These are phyloP conservation scores for Geotrichum bryndzae DNA, from an alignment of 1,139 yeast species.

Conservation along the genomic window DNA sequence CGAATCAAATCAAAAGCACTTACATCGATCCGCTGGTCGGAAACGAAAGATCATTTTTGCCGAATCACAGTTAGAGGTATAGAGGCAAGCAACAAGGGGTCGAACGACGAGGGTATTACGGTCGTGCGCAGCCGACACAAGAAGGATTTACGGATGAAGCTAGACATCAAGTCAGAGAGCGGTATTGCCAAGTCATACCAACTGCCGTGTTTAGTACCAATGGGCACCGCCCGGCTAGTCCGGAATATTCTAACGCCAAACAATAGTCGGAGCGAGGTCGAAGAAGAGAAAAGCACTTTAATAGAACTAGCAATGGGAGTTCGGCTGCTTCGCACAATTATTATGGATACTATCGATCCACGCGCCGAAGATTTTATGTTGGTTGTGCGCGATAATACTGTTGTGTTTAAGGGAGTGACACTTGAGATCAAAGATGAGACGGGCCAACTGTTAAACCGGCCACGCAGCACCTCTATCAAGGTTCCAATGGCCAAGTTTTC, in stretches of 20 bases:
- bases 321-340: conserved; percentile 4
- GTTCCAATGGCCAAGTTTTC: conserved; percentile 4
- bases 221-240: neutral
- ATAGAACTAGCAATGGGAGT: neutral
- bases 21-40: neutral
- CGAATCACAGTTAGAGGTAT: conserved; percentile 5
- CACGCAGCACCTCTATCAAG: conserved; percentile 8
- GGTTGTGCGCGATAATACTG: neutral
- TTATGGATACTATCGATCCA: conserved; percentile 9
- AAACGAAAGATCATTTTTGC: neutral
- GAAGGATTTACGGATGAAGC: conserved; percentile 7
- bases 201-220: conserved; percentile 6
- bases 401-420: conserved; percentile 10
- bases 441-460: conserved; percentile 6
- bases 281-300: neutral
- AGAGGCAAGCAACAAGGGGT: conserved; percentile 5
- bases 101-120: neutral
- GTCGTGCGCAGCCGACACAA: conserved; percentile 7
- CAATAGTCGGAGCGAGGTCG: neutral
- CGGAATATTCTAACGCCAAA: neutral
- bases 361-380: conserved; percentile 10
- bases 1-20: conserved; percentile 11
- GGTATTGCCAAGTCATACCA: conserved; percentile 11
- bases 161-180: conserved; percentile 5
- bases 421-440: conserved; percentile 3